phyloP scores from a whole-genome alignment of 2,329 filamentous ascomycete species.

The Diaporthe citri region DNA sequence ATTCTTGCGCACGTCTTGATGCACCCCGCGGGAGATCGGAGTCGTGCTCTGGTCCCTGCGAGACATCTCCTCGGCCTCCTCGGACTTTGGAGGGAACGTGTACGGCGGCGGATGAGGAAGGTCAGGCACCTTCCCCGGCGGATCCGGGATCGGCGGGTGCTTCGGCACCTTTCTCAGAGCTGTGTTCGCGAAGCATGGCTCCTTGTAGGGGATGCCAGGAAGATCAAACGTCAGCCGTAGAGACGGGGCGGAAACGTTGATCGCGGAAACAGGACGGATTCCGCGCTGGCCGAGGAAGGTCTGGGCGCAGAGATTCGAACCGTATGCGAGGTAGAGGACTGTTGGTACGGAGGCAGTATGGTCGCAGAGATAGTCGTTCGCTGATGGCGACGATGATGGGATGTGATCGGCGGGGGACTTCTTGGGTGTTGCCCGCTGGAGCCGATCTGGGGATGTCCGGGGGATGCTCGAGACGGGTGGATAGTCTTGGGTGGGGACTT shows the following conservation, averaged over 20 bases:
- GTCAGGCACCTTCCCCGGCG: conserved; percentile 43
- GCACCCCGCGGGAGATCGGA: conserved; percentile 33
- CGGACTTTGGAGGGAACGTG: conserved; percentile 26
- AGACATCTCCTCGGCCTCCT: not conserved
- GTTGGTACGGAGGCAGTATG: conserved; percentile 53
- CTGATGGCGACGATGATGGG: conserved; percentile 45
- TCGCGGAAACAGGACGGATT: conserved; percentile 83
- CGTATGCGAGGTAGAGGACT: conserved; percentile 88
- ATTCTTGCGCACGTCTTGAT: not conserved
- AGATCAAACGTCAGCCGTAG: conserved; percentile 87
- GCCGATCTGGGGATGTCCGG: conserved; percentile 53
- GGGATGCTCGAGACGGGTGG: conserved; percentile 51
- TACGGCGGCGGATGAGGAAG: conserved; percentile 42
- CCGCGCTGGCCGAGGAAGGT: conserved; percentile 84
- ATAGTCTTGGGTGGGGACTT: conserved; percentile 36
- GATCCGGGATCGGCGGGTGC: conserved; percentile 48
- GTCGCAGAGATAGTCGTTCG: conserved; percentile 41
- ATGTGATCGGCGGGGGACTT: conserved; percentile 42
- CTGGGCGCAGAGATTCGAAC: conserved; percentile 85
- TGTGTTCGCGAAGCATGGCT: conserved; percentile 94
- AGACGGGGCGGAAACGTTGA: conserved; percentile 85
- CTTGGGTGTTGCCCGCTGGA: conserved; percentile 48
- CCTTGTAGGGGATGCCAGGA: conserved; percentile 84
- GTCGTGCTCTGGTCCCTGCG: not conserved
- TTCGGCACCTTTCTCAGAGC: conserved; percentile 68